These are phyloP conservation scores for Aspergillus biplanus DNA, from an alignment of 495 filamentous ascomycete species.

Conservation along the genomic window DNA sequence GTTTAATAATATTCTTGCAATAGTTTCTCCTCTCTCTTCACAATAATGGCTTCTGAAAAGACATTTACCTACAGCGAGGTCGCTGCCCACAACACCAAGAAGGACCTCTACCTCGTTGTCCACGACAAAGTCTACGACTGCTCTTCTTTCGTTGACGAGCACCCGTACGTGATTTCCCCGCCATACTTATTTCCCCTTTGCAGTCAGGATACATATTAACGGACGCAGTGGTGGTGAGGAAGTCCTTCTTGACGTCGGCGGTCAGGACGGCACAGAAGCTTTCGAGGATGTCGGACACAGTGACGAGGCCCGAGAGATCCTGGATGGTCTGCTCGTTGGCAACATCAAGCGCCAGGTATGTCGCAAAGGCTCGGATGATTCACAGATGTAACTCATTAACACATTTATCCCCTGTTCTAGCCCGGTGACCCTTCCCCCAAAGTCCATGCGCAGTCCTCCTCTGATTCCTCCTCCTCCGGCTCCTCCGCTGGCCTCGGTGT, in stretches of 20 bases:
- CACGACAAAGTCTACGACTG: constrained; percentile 96
- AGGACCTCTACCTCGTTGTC: constrained; percentile 89
- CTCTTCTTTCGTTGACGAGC: constrained; percentile 92
- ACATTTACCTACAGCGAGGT: constrained; percentile 85
- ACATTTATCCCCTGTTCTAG: constrained; percentile 46
- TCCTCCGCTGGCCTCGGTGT: constrained; percentile 64
- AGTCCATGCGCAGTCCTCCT: constrained; percentile 54
- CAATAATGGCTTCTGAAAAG: constrained; percentile 66
- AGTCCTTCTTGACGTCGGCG: constrained; percentile 93
- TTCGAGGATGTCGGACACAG: constrained; percentile 99
- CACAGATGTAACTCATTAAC: not conserved
- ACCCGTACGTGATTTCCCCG: constrained; percentile 76
- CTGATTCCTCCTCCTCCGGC: constrained; percentile 50
- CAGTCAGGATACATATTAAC: not conserved
- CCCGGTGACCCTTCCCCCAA: constrained; percentile 83
- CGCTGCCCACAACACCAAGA: constrained; percentile 88
- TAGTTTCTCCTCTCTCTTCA: constrained; percentile 9
- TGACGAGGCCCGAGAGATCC: constrained; percentile 96
- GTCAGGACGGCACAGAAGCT: constrained; percentile 95
- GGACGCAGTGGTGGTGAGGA: constrained; percentile 91
- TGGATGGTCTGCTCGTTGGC: constrained; percentile 78
- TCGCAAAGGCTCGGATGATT: constrained; percentile 1
- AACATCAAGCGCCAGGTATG: constrained; percentile 83
- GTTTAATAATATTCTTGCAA: not conserved
- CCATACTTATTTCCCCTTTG: not conserved